Evolutionary conservation across 2,329 filamentous ascomycete genomes (phyloP).

Genomic region (Fusarium buxicola): DNA sequence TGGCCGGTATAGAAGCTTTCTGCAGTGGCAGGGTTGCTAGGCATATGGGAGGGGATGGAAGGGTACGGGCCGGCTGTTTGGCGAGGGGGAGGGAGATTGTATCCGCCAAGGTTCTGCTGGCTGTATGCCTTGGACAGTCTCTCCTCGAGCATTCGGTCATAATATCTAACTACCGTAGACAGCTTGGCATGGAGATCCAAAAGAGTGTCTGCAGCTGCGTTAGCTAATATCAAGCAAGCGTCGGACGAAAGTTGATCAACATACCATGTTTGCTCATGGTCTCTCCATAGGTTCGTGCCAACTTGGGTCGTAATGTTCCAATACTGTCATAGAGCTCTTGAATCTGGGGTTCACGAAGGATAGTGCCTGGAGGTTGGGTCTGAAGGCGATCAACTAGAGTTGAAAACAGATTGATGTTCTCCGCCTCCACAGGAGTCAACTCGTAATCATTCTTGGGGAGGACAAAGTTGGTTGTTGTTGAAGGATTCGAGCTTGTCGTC

Average conservation of each 20-base stretch:
- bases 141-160: conserved; percentile 98
- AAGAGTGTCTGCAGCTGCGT: conserved; percentile 75
- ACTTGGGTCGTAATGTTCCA: conserved; percentile 89
- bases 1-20: conserved; percentile 88
- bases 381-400: conserved; percentile 94
- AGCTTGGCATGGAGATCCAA: conserved; percentile 95
- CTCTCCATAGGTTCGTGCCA: conserved; percentile 95
- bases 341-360: conserved; percentile 95
- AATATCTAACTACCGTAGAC: conserved; percentile 95
- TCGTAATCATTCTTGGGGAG: conserved; percentile 94
- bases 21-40: conserved; percentile 63
- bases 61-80: conserved; percentile 76
- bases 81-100: conserved; percentile 65
- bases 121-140: conserved; percentile 92
- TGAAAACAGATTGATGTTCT: conserved; percentile 96
- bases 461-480: conserved; percentile 61
- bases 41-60: conserved; percentile 68
- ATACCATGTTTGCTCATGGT: conserved; percentile 99
- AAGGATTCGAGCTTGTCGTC: conserved; percentile 59
- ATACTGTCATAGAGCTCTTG: conserved; percentile 99
- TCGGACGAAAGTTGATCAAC: conserved; percentile 39
- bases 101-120: conserved; percentile 78
- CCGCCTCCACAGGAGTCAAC: conserved; percentile 90
- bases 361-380: conserved; percentile 94
- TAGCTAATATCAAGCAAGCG: conserved; percentile 10